A percentile compares a stretch with the other conserved stretches of the same genome.
Evolutionary conservation across 2,329 filamentous ascomycete species (phyloP).

Genomic region (Elsinoe australis): DNA sequence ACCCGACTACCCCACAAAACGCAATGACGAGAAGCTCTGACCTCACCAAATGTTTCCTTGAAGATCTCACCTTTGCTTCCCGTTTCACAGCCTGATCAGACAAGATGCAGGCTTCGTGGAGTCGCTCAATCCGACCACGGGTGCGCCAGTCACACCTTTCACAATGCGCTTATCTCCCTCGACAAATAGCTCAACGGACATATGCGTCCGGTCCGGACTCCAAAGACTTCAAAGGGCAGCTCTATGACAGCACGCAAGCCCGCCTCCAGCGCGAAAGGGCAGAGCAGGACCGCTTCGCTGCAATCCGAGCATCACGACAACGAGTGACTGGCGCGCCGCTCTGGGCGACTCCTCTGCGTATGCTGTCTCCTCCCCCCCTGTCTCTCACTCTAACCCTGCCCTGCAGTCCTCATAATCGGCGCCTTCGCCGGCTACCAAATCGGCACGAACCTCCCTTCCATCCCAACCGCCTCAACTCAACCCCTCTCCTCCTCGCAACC

Average conservation of each 20-base stretch:
- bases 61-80: neutral
- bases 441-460: conserved; percentile 43
- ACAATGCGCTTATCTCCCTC: neutral
- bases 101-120: neutral
- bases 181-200: neutral
- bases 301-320: conserved; percentile 28
- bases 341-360: conserved; percentile 29
- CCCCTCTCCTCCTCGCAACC: conserved; percentile 42
- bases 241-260: conserved; percentile 55
- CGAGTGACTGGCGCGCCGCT: conserved; percentile 23
- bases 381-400: conserved; percentile 23
- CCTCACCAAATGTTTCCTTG: neutral
- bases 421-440: conserved; percentile 49
- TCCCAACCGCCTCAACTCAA: conserved; percentile 47
- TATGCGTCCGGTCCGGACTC: conserved; percentile 19
- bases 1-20: conserved; percentile 11
- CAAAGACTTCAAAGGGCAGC: conserved; percentile 50
- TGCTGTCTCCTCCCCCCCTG: neutral
- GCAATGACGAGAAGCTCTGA: conserved; percentile 4
- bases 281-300: conserved; percentile 46
- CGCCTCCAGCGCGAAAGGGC: conserved; percentile 52
- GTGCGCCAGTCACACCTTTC: neutral
- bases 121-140: neutral
- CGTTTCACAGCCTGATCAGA: neutral
- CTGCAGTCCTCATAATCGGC: conserved; percentile 44